Conservation (phyloP, 139 green algal genomes). For the Tetradesmus obliquus region DNA sequence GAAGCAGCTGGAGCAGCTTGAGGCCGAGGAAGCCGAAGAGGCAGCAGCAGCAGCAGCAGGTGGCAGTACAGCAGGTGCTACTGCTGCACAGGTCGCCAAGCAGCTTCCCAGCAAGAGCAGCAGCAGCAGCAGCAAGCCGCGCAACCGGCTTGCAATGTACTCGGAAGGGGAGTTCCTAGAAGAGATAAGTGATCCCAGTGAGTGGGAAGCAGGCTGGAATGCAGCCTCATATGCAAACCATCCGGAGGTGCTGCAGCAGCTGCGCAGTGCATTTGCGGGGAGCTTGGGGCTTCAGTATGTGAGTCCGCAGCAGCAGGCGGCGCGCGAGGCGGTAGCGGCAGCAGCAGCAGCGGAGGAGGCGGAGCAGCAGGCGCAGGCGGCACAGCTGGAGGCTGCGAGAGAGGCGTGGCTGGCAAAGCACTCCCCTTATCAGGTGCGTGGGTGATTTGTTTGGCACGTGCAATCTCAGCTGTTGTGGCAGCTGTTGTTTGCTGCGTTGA, state of each 20-base stretch:
- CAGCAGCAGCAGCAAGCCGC: not conserved
- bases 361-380: not conserved
- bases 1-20: conserved; percentile 7
- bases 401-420: not conserved
- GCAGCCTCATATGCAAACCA: not conserved
- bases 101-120: not conserved
- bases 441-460: not conserved
- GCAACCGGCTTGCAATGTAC: not conserved
- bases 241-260: conserved; percentile 34
- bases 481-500: not conserved
- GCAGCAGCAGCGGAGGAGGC: not conserved
- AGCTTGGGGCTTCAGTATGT: not conserved
- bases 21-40: conserved; percentile 5
- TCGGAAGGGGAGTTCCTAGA: conserved; percentile 1
- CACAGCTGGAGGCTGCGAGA: not conserved
- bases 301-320: conserved; percentile 20
- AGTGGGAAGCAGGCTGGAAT: conserved; percentile 18
- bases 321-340: conserved; percentile 21
- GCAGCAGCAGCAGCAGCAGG: not conserved
- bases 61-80: not conserved
- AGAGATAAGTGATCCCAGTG: conserved; percentile 3
- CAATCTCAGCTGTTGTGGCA: not conserved
- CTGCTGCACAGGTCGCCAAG: not conserved
- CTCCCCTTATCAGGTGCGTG: conserved; percentile 22
- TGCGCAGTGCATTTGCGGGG: not conserved